Conservation (phyloP, 768 basidiomycete species). For the Phylloporus sp. region DNA sequence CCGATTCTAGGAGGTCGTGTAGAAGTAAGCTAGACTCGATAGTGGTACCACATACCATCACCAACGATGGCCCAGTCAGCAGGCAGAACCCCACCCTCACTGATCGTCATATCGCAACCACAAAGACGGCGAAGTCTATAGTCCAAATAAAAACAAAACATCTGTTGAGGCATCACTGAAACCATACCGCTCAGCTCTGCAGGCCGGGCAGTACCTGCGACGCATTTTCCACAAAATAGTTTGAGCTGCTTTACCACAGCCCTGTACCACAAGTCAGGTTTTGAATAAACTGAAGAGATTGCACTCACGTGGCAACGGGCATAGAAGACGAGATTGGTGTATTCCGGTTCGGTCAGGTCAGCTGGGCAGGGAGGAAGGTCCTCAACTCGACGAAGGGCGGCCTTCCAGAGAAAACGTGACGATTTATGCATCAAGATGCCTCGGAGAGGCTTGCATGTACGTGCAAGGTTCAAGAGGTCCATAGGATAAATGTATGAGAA, state of each 20-base stretch:
- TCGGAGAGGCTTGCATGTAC: slow-evolving; percentile 41
- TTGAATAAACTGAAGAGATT: neutral
- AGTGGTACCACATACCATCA: slow-evolving; percentile 3
- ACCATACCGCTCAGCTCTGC: slow-evolving; percentile 10
- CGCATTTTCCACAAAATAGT: slow-evolving; percentile 15
- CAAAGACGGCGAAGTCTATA: slow-evolving; percentile 1
- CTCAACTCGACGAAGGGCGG: slow-evolving; percentile 29
- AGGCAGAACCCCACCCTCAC: neutral
- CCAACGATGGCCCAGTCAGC: neutral
- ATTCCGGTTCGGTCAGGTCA: slow-evolving; percentile 45
- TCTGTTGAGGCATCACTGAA: neutral
- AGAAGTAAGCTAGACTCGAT: neutral
- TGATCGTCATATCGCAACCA: neutral
- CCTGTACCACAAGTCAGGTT: slow-evolving; percentile 2
- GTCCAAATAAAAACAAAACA: neutral
- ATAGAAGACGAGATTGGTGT: slow-evolving; percentile 39
- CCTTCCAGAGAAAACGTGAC: slow-evolving; percentile 27
- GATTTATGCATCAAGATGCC: slow-evolving; percentile 33
- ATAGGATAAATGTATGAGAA: slow-evolving; percentile 38
- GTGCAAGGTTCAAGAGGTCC: slow-evolving; percentile 32
- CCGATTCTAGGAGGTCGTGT: neutral
- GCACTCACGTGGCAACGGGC: slow-evolving; percentile 23
- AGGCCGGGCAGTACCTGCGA: slow-evolving; percentile 15
- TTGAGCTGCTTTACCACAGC: slow-evolving; percentile 8
- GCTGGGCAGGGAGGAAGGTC: slow-evolving; percentile 42